A percentile compares a stretch with the other conserved stretches of the same genome.
phyloP scores from a whole-genome alignment of 192 early-diverging fungal genomes.

The Podila epicladia region DNA sequence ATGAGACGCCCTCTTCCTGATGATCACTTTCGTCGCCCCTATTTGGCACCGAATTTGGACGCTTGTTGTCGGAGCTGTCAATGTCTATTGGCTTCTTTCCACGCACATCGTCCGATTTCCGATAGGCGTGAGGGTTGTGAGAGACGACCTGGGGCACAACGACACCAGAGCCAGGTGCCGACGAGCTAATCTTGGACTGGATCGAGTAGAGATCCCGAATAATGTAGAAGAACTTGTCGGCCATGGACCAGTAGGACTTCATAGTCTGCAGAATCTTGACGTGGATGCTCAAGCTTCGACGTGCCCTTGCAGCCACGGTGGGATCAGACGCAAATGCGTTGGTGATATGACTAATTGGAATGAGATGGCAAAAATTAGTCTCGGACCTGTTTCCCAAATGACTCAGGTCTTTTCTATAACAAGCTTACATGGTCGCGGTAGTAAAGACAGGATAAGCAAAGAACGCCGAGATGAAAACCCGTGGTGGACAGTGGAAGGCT shows the following conservation, averaged over 20 bases:
- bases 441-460: conserved; percentile 60
- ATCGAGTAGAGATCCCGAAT: conserved; percentile 63
- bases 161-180: conserved; percentile 5
- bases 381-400: background rate
- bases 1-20: background rate
- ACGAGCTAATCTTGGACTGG: conserved; percentile 52
- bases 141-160: conserved; percentile 6
- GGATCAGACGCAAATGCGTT: conserved; percentile 52
- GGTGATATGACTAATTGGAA: conserved; percentile 50
- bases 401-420: background rate
- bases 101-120: conserved; percentile 3
- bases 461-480: conserved; percentile 54
- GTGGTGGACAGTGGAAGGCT: conserved; percentile 17
- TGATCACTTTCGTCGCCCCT: background rate
- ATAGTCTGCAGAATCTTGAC: conserved; percentile 53
- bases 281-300: conserved; percentile 50
- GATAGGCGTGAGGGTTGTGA: background rate
- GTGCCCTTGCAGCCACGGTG: conserved; percentile 50
- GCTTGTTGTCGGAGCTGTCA: conserved; percentile 1
- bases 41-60: background rate
- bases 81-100: background rate
- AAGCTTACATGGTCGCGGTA: conserved; percentile 56
- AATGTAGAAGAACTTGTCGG: conserved; percentile 63
- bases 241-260: conserved; percentile 62
- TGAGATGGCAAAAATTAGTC: background rate